A percentile compares a stretch with the other conserved stretches of the same genome.
These are phyloP conservation scores for Mycena belliarum DNA, from an alignment of 768 basidiomycete genomes.

Conservation along the genomic window DNA sequence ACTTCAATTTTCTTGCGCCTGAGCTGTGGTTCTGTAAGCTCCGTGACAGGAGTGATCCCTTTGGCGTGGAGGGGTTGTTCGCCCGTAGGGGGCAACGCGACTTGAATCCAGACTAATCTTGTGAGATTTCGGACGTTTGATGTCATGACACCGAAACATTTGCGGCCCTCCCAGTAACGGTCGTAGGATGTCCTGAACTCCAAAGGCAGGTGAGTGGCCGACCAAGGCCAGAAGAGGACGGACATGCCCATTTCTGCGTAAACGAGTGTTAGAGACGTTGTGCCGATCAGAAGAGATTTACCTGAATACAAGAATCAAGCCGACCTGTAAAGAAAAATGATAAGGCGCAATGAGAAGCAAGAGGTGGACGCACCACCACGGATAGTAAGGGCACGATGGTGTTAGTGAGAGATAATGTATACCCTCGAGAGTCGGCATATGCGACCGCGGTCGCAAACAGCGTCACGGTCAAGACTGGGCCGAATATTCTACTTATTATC, in stretches of 20 bases:
- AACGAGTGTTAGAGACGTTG: neutral
- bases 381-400: constrained; percentile 86
- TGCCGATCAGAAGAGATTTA: constrained; percentile 32
- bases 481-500: constrained; percentile 72
- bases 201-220: neutral
- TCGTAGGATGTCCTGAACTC: constrained; percentile 75
- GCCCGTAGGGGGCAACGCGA: constrained; percentile 61
- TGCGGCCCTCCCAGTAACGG: constrained; percentile 87
- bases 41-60: constrained; percentile 51
- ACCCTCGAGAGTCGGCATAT: constrained; percentile 59
- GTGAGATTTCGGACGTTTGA: constrained; percentile 77
- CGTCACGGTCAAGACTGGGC: constrained; percentile 84
- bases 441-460: constrained; percentile 65
- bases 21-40: constrained; percentile 53
- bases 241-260: constrained; percentile 63
- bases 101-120: constrained; percentile 79
- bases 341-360: neutral
- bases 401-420: constrained; percentile 68
- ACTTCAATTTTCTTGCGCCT: constrained; percentile 68
- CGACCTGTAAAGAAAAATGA: constrained; percentile 53
- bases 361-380: constrained; percentile 69
- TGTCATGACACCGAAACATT: constrained; percentile 71
- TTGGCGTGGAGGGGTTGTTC: constrained; percentile 42
- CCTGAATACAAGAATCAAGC: constrained; percentile 88
- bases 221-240: neutral